A percentile compares a stretch with the other conserved stretches of the same genome.
Evolutionary conservation across 2,329 filamentous ascomycete species (phyloP).

Genomic region (Microdochium trichocladiopsis): DNA sequence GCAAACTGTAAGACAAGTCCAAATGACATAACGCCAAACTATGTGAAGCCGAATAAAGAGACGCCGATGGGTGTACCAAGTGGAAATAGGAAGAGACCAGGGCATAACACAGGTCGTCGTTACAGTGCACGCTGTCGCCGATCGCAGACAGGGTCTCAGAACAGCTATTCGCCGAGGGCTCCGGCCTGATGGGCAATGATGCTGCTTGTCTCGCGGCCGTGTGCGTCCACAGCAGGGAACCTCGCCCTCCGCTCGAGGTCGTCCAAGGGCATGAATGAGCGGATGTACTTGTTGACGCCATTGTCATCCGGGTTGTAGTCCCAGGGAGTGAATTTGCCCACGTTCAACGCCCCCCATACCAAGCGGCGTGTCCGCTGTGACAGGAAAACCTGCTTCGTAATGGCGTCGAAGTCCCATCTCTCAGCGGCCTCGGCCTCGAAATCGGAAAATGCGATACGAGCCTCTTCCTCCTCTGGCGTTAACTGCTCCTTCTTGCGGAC

Average conservation of each 20-base stretch:
- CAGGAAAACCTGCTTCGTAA: conserved; percentile 65
- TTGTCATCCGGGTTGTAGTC: conserved; percentile 74
- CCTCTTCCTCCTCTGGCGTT: conserved; percentile 36
- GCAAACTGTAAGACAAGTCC: background rate
- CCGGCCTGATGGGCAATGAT: conserved; percentile 34
- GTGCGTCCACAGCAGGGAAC: conserved; percentile 57
- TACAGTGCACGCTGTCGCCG: background rate
- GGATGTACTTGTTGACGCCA: conserved; percentile 71
- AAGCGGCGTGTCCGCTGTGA: conserved; percentile 75
- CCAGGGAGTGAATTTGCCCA: conserved; percentile 75
- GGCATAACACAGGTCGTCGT: background rate
- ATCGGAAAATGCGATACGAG: conserved; percentile 45
- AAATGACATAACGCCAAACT: too few relatives aligned
- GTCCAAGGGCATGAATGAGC: conserved; percentile 73
- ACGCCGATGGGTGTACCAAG: too few relatives aligned
- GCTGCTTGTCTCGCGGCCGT: conserved; percentile 39
- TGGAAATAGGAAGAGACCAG: background rate
- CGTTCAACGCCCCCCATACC: conserved; percentile 71
- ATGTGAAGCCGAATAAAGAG: too few relatives aligned
- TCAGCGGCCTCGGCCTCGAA: conserved; percentile 68
- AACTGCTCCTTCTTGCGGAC: conserved; percentile 26
- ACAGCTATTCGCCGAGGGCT: conserved; percentile 31
- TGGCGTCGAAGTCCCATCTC: conserved; percentile 75
- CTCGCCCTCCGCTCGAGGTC: conserved; percentile 71
- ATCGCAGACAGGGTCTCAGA: background rate